Conservation (phyloP, 2,329 filamentous ascomycete species). For the Aspergillus bombycis region DNA sequence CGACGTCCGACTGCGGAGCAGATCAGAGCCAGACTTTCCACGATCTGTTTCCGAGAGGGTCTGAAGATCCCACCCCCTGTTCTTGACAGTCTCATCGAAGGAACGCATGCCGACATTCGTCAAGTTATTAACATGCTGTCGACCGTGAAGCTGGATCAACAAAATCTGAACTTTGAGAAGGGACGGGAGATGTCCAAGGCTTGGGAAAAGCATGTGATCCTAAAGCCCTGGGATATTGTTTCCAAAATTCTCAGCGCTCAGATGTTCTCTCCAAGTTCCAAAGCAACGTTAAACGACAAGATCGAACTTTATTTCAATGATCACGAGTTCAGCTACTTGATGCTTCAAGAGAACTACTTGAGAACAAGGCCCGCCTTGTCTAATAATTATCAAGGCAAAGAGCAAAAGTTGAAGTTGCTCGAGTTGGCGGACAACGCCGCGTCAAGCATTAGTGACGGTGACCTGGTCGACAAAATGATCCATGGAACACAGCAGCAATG, state of each 20-base stretch:
- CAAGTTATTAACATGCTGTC: slow-evolving; percentile 99
- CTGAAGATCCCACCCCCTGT: slow-evolving; percentile 82
- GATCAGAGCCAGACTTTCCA: slow-evolving; percentile 89
- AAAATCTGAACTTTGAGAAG: slow-evolving; percentile 78
- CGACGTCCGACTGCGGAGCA: slow-evolving; percentile 86
- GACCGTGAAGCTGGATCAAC: slow-evolving; percentile 85
- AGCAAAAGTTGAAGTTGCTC: slow-evolving; percentile 77
- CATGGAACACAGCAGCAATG: slow-evolving; percentile 97
- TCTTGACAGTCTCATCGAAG: slow-evolving; percentile 91
- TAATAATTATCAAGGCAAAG: slow-evolving; percentile 64
- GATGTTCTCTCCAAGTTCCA: slow-evolving; percentile 81
- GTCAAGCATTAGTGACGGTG: slow-evolving; percentile 95
- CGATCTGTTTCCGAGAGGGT: slow-evolving; percentile 89
- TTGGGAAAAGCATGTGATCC: slow-evolving; percentile 95
- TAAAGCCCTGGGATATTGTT: slow-evolving; percentile 98
- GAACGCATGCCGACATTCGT: slow-evolving; percentile 91
- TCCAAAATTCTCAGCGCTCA: slow-evolving; percentile 87
- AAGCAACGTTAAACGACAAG: slow-evolving; percentile 91
- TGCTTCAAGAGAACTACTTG: slow-evolving; percentile 98
- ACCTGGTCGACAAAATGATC: slow-evolving; percentile 96
- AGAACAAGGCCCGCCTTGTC: slow-evolving; percentile 74
- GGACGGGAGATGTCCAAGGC: slow-evolving; percentile 94
- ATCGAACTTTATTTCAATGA: slow-evolving; percentile 99
- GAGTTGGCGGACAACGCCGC: slow-evolving; percentile 86
- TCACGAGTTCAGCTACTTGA: slow-evolving; percentile 94